Evolutionary conservation across 2,329 filamentous ascomycete species (phyloP).

Genomic region (Nemania sp.): DNA sequence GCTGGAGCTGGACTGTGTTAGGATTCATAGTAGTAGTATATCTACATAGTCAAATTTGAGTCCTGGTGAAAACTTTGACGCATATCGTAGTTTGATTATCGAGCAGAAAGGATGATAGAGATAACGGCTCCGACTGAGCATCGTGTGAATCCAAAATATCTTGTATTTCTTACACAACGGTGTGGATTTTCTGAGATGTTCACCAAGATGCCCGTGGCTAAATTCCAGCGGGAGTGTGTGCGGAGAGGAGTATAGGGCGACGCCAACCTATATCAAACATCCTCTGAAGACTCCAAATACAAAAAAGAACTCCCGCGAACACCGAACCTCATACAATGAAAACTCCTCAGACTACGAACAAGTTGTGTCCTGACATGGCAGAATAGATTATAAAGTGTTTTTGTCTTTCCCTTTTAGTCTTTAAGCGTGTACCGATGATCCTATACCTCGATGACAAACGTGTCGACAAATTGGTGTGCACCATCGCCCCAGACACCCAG

Average conservation of each 20-base stretch:
- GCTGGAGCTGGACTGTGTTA: too few relatives aligned
- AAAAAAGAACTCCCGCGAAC: slow-evolving; percentile 3
- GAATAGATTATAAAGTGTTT: background rate
- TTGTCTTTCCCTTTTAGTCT: background rate
- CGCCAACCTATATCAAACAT: slow-evolving; percentile 5
- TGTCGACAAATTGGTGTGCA: slow-evolving; percentile 34
- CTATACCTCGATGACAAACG: slow-evolving; percentile 30
- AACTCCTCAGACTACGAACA: background rate
- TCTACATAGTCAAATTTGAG: too few relatives aligned
- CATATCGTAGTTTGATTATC: too few relatives aligned
- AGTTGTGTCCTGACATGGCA: background rate
- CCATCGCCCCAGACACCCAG: slow-evolving; percentile 70
- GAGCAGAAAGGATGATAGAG: too few relatives aligned
- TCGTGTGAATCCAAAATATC: too few relatives aligned
- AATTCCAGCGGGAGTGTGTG: background rate
- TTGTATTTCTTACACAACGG: background rate
- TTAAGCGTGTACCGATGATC: background rate
- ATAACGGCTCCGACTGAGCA: too few relatives aligned
- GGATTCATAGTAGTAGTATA: too few relatives aligned
- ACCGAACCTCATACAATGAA: slow-evolving; percentile 3
- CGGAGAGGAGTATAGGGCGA: slow-evolving; percentile 1
- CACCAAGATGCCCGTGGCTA: background rate
- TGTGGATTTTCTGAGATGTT: background rate
- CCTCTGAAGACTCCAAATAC: slow-evolving; percentile 17
- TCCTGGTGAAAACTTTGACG: too few relatives aligned